These are phyloP conservation scores for Xerophyta viscosa DNA, from an alignment of 106 monocot species.

Conservation along the genomic window DNA sequence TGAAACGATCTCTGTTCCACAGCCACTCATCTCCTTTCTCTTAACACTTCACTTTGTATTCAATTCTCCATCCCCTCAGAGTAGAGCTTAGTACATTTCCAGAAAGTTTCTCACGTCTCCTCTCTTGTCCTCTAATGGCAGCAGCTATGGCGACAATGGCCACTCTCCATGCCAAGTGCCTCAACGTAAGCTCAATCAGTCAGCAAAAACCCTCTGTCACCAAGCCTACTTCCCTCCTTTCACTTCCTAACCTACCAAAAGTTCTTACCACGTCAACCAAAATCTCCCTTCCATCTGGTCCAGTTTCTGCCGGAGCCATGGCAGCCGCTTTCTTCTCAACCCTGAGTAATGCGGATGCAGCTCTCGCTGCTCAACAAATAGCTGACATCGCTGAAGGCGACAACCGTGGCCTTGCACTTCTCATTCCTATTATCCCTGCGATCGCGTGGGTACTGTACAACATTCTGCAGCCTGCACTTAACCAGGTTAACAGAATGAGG, in stretches of 20 bases:
- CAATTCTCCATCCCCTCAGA: not conserved
- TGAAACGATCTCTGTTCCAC: not conserved
- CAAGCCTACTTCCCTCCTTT: constrained; percentile 39
- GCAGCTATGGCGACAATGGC: constrained; percentile 63
- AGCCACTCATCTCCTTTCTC: not conserved
- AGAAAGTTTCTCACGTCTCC: not conserved
- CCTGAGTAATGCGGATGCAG: constrained; percentile 48
- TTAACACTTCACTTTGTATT: not conserved
- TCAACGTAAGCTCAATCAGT: constrained; percentile 10
- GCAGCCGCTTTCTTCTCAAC: constrained; percentile 68
- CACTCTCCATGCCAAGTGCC: constrained; percentile 55
- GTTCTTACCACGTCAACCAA: constrained; percentile 6
- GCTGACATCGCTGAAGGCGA: constrained; percentile 82
- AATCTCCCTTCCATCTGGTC: not conserved
- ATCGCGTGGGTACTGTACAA: constrained; percentile 69
- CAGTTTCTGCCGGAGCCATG: constrained; percentile 30
- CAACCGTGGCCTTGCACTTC: constrained; percentile 76
- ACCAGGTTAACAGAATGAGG: constrained; percentile 61
- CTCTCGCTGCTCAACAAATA: constrained; percentile 71
- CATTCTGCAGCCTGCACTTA: constrained; percentile 71
- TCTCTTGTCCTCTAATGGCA: constrained; percentile 6
- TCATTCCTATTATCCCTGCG: constrained; percentile 58
- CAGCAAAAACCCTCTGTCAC: not conserved
- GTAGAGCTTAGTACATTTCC: too few species aligned
- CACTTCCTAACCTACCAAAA: constrained; percentile 22